Conservation (phyloP, 495 filamentous ascomycete genomes). For the Trichoderma asperelloides region DNA sequence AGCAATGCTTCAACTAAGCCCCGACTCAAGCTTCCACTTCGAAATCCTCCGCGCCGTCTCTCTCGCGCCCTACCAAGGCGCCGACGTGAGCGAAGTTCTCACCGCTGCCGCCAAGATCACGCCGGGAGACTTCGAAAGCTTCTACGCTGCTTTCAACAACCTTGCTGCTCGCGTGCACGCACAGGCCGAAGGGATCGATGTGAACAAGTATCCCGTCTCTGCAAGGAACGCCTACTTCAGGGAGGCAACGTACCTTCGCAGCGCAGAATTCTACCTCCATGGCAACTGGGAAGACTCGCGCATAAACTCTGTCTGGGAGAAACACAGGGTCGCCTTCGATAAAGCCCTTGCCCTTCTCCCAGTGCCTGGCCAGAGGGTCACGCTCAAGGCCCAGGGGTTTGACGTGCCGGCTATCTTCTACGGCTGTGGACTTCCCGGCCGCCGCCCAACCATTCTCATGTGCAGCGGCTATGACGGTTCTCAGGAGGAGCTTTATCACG, state of each 20-base stretch:
- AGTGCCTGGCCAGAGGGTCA: slow-evolving; percentile 28
- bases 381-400: slow-evolving; percentile 24
- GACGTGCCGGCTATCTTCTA: slow-evolving; percentile 25
- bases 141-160: slow-evolving; percentile 22
- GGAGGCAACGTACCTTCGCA: slow-evolving; percentile 34
- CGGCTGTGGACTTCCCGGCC: slow-evolving; percentile 4
- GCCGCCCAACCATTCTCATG: slow-evolving; percentile 29
- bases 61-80: slow-evolving; percentile 20
- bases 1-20: slow-evolving; percentile 14
- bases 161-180: slow-evolving; percentile 22
- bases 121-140: slow-evolving; percentile 29
- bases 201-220: slow-evolving; percentile 19
- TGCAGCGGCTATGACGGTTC: slow-evolving; percentile 34
- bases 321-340: slow-evolving; percentile 57
- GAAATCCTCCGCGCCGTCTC: slow-evolving; percentile 25
- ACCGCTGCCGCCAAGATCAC: slow-evolving; percentile 24
- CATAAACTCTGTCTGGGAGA: slow-evolving; percentile 54
- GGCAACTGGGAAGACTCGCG: slow-evolving; percentile 27
- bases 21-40: slow-evolving; percentile 26
- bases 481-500: slow-evolving; percentile 38
- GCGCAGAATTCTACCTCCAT: slow-evolving; percentile 36
- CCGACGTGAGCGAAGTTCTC: slow-evolving; percentile 32
- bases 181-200: slow-evolving; percentile 10
- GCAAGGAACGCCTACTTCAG: slow-evolving; percentile 27
- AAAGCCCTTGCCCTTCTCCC: slow-evolving; percentile 39